These are phyloP conservation scores for Adiantum capillusveneris DNA, from an alignment of 75 land plant genomes.

Conservation along the genomic window DNA sequence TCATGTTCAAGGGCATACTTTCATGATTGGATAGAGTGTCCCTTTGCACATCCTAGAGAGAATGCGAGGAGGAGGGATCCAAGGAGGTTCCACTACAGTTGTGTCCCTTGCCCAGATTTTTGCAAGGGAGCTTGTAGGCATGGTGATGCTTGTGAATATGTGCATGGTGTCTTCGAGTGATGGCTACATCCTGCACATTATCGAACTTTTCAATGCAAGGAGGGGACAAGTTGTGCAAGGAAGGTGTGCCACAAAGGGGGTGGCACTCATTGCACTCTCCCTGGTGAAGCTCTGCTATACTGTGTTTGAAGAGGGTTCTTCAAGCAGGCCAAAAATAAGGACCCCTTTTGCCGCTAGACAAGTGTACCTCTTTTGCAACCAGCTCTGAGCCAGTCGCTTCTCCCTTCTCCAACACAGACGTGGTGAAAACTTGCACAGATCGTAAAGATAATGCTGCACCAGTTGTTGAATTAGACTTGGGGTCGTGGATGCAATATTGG, in stretches of 20 bases:
- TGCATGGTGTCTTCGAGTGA: not conserved
- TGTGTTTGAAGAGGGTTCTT: slow-evolving; percentile 38
- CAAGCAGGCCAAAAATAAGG: slow-evolving; percentile 74
- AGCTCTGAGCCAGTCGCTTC: slow-evolving; percentile 74
- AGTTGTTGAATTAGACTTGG: not conserved
- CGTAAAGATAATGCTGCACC: too few relatives aligned
- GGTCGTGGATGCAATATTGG: not conserved
- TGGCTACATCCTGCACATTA: not conserved
- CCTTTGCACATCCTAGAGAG: too few relatives aligned
- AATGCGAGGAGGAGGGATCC: too few relatives aligned
- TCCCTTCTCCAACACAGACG: slow-evolving; percentile 29
- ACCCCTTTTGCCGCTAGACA: slow-evolving; percentile 47
- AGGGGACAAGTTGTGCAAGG: not conserved
- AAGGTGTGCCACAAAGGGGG: not conserved
- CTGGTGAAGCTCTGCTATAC: not conserved
- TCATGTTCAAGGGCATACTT: too few relatives aligned
- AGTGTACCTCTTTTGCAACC: slow-evolving; percentile 61
- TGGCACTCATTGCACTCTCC: not conserved
- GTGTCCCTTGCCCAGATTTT: not conserved
- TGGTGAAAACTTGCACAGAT: not conserved
- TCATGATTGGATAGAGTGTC: too few relatives aligned
- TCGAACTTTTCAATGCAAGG: not conserved
- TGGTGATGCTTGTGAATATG: not conserved
- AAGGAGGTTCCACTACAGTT: too few relatives aligned
- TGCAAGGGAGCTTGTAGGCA: not conserved